Conservation (phyloP, 192 early-diverging fungal species). For the Spizellomyces sp. region DNA sequence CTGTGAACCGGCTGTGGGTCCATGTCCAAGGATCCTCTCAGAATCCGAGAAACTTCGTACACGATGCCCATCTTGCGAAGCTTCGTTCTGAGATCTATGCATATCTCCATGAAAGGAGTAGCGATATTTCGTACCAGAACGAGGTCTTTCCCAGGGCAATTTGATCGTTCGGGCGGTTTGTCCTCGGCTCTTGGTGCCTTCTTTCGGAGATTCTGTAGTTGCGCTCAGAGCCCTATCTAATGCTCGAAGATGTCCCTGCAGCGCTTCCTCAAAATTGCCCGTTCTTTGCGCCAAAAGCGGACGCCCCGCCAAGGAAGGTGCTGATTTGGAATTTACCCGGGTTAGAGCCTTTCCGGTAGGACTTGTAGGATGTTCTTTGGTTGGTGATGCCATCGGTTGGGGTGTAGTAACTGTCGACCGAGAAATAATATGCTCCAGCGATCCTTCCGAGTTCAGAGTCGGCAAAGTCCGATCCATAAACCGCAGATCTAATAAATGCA, state of each 20-base stretch:
- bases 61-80: constrained; percentile 1
- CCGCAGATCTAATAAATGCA: constrained; percentile 22
- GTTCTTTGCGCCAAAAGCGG: not conserved
- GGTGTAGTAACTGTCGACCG: constrained; percentile 18
- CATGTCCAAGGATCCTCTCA: not conserved
- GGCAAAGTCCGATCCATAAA: constrained; percentile 24
- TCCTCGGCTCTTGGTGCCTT: not conserved
- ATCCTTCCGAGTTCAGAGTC: constrained; percentile 25
- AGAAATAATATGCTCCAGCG: constrained; percentile 31
- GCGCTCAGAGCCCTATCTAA: no score
- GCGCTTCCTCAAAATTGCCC: no score
- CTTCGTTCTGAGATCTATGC: not conserved
- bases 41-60: constrained; percentile 13
- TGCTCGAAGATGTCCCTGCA: no score
- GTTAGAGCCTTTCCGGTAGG: not conserved
- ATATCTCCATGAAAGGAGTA: constrained; percentile 20
- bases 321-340: not conserved
- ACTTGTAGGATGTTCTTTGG: constrained; percentile 1
- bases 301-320: not conserved
- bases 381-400: constrained; percentile 15
- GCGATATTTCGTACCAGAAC: not conserved
- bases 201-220: not conserved
- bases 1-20: no score
- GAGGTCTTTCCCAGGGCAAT: constrained; percentile 26
- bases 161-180: constrained; percentile 1